Conservation (phyloP, 805 yeast genomes). For the Isabelozyma pseudorhagii region DNA sequence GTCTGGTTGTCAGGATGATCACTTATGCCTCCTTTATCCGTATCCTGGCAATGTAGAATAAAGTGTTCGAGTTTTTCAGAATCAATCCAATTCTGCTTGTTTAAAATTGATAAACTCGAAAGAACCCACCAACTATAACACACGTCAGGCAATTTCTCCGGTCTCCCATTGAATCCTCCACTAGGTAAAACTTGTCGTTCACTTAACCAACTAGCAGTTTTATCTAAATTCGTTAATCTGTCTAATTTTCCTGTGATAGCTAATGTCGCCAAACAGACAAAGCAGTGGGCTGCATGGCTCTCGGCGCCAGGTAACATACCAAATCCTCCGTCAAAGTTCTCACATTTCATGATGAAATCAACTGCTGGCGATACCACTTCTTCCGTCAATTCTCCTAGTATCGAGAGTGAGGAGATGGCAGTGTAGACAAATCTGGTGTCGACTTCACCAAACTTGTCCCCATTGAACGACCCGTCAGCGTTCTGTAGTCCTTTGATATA, state of each 20-base stretch:
- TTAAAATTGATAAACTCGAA: slow-evolving; percentile 67
- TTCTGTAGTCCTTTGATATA: slow-evolving; percentile 45
- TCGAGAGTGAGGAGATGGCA: slow-evolving; percentile 69
- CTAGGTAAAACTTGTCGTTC: slow-evolving; percentile 75
- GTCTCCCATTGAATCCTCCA: slow-evolving; percentile 96
- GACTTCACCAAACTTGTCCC: slow-evolving; percentile 88
- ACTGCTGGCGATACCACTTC: slow-evolving; percentile 60
- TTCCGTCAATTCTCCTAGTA: slow-evolving; percentile 61
- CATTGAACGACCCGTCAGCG: slow-evolving; percentile 74
- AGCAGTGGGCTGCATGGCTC: slow-evolving; percentile 89
- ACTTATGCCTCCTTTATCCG: slow-evolving; percentile 79
- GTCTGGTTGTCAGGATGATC: slow-evolving; percentile 89
- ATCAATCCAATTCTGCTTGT: slow-evolving; percentile 75
- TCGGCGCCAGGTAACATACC: slow-evolving; percentile 95
- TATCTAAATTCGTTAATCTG: slow-evolving; percentile 26
- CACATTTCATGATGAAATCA: slow-evolving; percentile 63
- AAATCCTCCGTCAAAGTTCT: slow-evolving; percentile 93
- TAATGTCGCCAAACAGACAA: slow-evolving; percentile 79
- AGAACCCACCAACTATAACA: slow-evolving; percentile 98
- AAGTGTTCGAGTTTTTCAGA: slow-evolving; percentile 57
- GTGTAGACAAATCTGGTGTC: slow-evolving; percentile 90
- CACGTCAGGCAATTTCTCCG: slow-evolving; percentile 94
- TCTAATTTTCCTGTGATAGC: slow-evolving; percentile 65
- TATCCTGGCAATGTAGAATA: slow-evolving; percentile 76
- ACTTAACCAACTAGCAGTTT: slow-evolving; percentile 79